These are phyloP conservation scores for Alternaria postmessia DNA, from an alignment of 2,329 filamentous ascomycete genomes.

Conservation along the genomic window DNA sequence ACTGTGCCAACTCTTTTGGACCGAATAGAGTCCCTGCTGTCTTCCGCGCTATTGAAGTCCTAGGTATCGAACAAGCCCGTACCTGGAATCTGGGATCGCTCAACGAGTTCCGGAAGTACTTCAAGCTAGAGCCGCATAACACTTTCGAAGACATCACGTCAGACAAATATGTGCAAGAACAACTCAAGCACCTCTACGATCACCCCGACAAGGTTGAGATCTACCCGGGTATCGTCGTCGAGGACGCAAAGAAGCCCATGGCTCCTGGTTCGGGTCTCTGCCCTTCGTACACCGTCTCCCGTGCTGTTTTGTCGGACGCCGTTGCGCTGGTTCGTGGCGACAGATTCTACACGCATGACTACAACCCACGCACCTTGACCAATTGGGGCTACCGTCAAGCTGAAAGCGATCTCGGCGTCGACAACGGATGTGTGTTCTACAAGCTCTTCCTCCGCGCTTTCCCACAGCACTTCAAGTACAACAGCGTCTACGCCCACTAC, in stretches of 20 bases:
- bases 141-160: slow-evolving; percentile 86
- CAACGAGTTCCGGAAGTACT: slow-evolving; percentile 87
- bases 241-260: slow-evolving; percentile 77
- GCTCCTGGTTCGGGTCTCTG: slow-evolving; percentile 73
- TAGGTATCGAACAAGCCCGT: slow-evolving; percentile 80
- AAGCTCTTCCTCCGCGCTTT: slow-evolving; percentile 83
- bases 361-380: slow-evolving; percentile 73
- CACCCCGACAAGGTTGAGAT: slow-evolving; percentile 82
- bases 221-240: slow-evolving; percentile 79
- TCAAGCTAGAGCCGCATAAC: slow-evolving; percentile 76
- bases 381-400: slow-evolving; percentile 85
- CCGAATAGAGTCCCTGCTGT: slow-evolving; percentile 75
- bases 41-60: slow-evolving; percentile 78
- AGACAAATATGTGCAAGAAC: slow-evolving; percentile 72
- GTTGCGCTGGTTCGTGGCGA: slow-evolving; percentile 81
- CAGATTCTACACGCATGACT: slow-evolving; percentile 80
- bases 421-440: slow-evolving; percentile 85
- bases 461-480: slow-evolving; percentile 77
- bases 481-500: slow-evolving; percentile 85
- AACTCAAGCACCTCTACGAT: slow-evolving; percentile 68
- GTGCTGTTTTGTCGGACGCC: slow-evolving; percentile 79
- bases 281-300: slow-evolving; percentile 78
- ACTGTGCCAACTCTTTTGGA: slow-evolving; percentile 69
- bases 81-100: slow-evolving; percentile 80
- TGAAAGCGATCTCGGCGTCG: slow-evolving; percentile 74